Evolutionary conservation across 192 early-diverging fungal genomes (phyloP).

Genomic region (Gonapodya prolifera): DNA sequence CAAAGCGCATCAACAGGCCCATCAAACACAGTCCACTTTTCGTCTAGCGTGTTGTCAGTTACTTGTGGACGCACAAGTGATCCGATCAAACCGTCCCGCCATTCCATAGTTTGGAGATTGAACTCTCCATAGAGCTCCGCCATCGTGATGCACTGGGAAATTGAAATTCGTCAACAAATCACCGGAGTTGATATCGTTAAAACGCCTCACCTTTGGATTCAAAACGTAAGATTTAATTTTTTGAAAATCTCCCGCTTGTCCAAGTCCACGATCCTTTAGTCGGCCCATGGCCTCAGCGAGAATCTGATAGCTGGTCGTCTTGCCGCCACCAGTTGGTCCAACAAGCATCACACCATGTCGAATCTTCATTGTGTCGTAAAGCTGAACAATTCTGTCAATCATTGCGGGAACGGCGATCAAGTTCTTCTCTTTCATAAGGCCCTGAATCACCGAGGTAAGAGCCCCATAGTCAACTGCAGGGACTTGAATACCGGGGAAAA

Average conservation of each 20-base stretch:
- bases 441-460: constrained; percentile 42
- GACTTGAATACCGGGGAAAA: constrained; percentile 52
- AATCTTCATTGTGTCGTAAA: constrained; percentile 49
- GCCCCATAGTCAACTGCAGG: constrained; percentile 39
- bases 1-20: constrained; percentile 39
- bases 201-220: constrained; percentile 30
- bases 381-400: constrained; percentile 45
- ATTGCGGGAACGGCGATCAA: constrained; percentile 51
- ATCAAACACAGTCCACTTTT: constrained; percentile 51
- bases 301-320: background rate
- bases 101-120: constrained; percentile 49
- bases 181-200: too few species aligned
- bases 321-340: constrained; percentile 35
- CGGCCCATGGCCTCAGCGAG: background rate
- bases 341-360: constrained; percentile 60
- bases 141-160: constrained; percentile 47
- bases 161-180: constrained; percentile 26
- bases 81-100: constrained; percentile 54
- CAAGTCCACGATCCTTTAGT: constrained; percentile 20
- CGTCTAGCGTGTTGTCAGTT: constrained; percentile 35
- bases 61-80: constrained; percentile 45
- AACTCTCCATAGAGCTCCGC: constrained; percentile 53
- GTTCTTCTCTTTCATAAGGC: constrained; percentile 40
- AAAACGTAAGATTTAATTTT: background rate
- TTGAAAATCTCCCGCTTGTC: background rate